Evolutionary conservation across 2,329 filamentous ascomycete genomes (phyloP), one percentile per base, ranked within the genome.

Genomic region (Colletotrichum liriopes): DNA sequence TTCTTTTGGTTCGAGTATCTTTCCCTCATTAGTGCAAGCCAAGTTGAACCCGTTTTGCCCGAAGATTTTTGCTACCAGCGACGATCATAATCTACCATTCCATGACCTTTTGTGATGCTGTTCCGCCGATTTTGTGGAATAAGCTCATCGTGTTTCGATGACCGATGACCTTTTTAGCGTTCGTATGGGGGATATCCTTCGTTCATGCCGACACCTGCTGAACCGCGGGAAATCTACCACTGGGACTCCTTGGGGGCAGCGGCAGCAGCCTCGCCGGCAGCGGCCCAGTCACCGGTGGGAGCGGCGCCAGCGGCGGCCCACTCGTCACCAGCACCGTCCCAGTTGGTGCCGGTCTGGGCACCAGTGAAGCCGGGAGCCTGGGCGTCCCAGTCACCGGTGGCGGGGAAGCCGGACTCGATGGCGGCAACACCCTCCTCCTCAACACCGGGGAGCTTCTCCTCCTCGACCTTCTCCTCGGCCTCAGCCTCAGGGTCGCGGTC

Each of bases 401-500:
- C 84, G 76, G 88, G 89, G 88, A 95, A 95, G 81, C 93, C 93
- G 78, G 90, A 87, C 84, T 96, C 95, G 79, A 96, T 91, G 78
- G 93, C 91, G 79, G 87, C 92, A 75, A 93, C 82, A 79, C 92
- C 94, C 81, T 93, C 93, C 88, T 98, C 96, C 78, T 98, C 95
- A 79, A 89, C 93, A 81, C 91, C 93, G 77, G 94, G 89, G 76
- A 92, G 88, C 93, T 98, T 98, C 90, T 98, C 96, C 85, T 96
- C 93, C 84, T 94, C 93, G 77, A 92, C 89, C 85, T 98, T 97
- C 89, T 99, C 98, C 92, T 98, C 96, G 86, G 98, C 96, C 92
- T 99, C 96, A 79, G 95, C 95, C 89, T 99, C 96, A 81, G 97
- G 96, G 88, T 99, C 97, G 85, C 97, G 96, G 94, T 99, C 89